Evolutionary conservation across 2,329 filamentous ascomycete genomes (phyloP).

Genomic region (Microsporum audouinii): DNA sequence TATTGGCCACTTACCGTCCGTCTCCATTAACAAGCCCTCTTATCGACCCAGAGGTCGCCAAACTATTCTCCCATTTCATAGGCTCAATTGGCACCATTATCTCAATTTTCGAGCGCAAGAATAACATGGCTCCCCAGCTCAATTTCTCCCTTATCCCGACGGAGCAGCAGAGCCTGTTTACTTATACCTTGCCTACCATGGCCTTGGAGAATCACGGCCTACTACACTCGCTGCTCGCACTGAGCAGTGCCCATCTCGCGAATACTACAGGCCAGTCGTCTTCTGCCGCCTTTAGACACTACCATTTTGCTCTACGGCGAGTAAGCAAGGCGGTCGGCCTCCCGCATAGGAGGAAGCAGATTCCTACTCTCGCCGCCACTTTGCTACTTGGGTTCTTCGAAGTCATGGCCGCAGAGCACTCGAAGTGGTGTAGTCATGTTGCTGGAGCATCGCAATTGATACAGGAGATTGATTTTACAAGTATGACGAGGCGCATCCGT

Average conservation of each 20-base stretch:
- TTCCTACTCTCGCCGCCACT: slow-evolving; percentile 77
- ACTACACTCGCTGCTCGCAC: slow-evolving; percentile 78
- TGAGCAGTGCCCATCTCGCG: slow-evolving; percentile 79
- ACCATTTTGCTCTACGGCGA: slow-evolving; percentile 70
- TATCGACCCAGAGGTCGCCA: slow-evolving; percentile 65
- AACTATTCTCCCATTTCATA: slow-evolving; percentile 85
- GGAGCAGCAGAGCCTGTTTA: slow-evolving; percentile 50
- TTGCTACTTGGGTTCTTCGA: slow-evolving; percentile 84
- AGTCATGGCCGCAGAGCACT: slow-evolving; percentile 85
- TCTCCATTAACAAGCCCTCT: slow-evolving; percentile 58
- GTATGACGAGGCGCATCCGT: slow-evolving; percentile 61
- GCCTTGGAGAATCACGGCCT: slow-evolving; percentile 77
- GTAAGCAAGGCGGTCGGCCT: slow-evolving; percentile 65
- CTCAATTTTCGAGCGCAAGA: slow-evolving; percentile 76
- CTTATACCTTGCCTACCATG: slow-evolving; percentile 69
- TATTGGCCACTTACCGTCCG: slow-evolving; percentile 55
- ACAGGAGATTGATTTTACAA: slow-evolving; percentile 65
- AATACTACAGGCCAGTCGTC: slow-evolving; percentile 62
- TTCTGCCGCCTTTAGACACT: slow-evolving; percentile 80
- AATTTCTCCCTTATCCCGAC: slow-evolving; percentile 54
- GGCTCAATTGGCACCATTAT: slow-evolving; percentile 76
- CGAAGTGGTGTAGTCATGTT: slow-evolving; percentile 90
- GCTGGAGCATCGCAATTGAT: slow-evolving; percentile 73
- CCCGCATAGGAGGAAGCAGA: slow-evolving; percentile 55
- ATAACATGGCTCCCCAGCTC: slow-evolving; percentile 55